Percentiles rank a stretch among this genome's conserved stretches.
Evolutionary conservation across 345 rosid species (phyloP).

Genomic region (Gossypium bickii): DNA sequence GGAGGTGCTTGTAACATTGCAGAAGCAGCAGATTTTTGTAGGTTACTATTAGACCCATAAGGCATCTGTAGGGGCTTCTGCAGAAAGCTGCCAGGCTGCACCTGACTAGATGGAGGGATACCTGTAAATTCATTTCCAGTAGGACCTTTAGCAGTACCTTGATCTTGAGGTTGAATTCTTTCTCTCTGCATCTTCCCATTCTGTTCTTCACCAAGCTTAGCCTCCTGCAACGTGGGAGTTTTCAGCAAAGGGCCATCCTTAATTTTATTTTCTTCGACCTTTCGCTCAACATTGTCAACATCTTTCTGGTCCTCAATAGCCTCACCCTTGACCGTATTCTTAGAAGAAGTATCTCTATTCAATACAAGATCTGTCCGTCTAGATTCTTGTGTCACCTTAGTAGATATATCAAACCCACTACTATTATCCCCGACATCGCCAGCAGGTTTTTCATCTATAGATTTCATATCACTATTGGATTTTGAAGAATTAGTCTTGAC

Average conservation of each 20-base stretch:
- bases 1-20: constrained; percentile 35
- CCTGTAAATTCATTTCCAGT: constrained; percentile 14
- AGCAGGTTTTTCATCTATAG: constrained; percentile 20
- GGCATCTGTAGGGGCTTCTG: constrained; percentile 21
- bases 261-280: constrained; percentile 28
- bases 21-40: constrained; percentile 39
- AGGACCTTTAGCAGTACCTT: constrained; percentile 26
- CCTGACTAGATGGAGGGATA: constrained; percentile 27
- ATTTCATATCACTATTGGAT: constrained; percentile 37
- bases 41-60: constrained; percentile 29
- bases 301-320: constrained; percentile 27
- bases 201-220: constrained; percentile 24
- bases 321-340: constrained; percentile 34
- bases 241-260: constrained; percentile 23
- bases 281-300: constrained; percentile 21
- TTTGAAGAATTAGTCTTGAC: constrained; percentile 28
- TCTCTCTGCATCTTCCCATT: constrained; percentile 22
- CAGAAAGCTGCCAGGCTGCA: constrained; percentile 20
- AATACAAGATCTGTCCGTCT: constrained; percentile 6
- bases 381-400: constrained; percentile 22
- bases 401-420: constrained; percentile 10
- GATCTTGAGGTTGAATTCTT: constrained; percentile 21
- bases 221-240: constrained; percentile 27
- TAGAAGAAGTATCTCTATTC: constrained; percentile 19
- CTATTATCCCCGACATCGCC: constrained; percentile 25